A percentile compares a stretch with the other conserved stretches of the same genome.
Evolutionary conservation across 306 rosid species (phyloP).

Genomic region (Cicer bijugum): DNA sequence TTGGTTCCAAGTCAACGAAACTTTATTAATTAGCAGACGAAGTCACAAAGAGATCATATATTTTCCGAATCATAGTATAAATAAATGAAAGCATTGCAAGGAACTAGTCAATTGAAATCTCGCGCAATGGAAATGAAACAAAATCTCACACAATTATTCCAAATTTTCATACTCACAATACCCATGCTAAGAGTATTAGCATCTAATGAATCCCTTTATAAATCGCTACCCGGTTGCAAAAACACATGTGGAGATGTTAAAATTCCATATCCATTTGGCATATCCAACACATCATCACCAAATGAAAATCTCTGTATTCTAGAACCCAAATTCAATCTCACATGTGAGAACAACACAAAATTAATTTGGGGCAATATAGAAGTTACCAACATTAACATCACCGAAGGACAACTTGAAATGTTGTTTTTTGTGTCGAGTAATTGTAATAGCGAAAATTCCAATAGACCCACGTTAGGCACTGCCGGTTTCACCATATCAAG

Average conservation of each 20-base stretch:
- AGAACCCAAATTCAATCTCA: not conserved
- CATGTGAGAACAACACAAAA: not conserved
- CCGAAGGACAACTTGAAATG: constrained; percentile 10
- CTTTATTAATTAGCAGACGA: not conserved
- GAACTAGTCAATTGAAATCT: not conserved
- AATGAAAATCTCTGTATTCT: constrained; percentile 13
- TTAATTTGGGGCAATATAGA: not conserved
- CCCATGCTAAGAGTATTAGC: not conserved
- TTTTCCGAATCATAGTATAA: no score
- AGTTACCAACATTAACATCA: constrained; percentile 2
- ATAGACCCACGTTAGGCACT: not conserved
- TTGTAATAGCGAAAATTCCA: not conserved
- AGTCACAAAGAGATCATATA: not conserved
- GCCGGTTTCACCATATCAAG: constrained; percentile 26
- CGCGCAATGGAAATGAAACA: not conserved
- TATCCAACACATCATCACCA: not conserved
- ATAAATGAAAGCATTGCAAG: not conserved
- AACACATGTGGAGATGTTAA: constrained; percentile 23
- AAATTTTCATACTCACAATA: not conserved
- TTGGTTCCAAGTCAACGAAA: not conserved
- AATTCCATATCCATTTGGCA: constrained; percentile 44
- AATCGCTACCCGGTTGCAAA: constrained; percentile 31
- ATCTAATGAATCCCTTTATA: constrained; percentile 2
- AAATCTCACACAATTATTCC: not conserved
- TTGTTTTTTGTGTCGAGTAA: not conserved